Evolutionary conservation across 306 rosid species (phyloP).

Genomic region (Castanea sativa): DNA sequence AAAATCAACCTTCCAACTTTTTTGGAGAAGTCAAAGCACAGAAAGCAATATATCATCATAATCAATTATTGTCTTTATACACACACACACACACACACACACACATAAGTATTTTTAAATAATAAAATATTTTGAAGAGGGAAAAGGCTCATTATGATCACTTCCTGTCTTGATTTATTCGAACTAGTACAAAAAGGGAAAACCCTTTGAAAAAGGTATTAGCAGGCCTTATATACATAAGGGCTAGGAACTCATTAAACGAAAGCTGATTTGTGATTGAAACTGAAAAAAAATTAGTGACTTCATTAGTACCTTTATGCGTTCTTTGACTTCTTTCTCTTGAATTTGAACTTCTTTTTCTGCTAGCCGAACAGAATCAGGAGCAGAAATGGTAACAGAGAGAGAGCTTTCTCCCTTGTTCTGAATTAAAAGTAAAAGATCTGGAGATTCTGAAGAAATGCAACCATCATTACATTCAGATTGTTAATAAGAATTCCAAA

Average conservation of each 20-base stretch:
- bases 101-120: neutral
- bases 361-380: constrained; percentile 37
- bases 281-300: neutral
- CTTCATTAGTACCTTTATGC: constrained; percentile 33
- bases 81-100: too few species aligned
- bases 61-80: neutral
- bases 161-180: neutral
- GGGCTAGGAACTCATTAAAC: neutral
- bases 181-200: neutral
- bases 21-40: neutral
- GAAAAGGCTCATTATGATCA: neutral
- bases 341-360: constrained; percentile 25
- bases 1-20: neutral
- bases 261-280: neutral
- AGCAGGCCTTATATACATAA: neutral
- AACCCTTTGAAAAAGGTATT: neutral
- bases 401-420: constrained; percentile 41
- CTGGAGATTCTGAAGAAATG: constrained; percentile 41
- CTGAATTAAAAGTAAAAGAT: constrained; percentile 47
- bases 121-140: neutral
- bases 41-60: neutral
- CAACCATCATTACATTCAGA: neutral
- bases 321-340: constrained; percentile 23
- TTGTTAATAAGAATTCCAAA: neutral
- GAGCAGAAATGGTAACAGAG: constrained; percentile 38